These are phyloP conservation scores for Lachnellula arida DNA, from an alignment of 2,329 filamentous ascomycete genomes.

Conservation along the genomic window DNA sequence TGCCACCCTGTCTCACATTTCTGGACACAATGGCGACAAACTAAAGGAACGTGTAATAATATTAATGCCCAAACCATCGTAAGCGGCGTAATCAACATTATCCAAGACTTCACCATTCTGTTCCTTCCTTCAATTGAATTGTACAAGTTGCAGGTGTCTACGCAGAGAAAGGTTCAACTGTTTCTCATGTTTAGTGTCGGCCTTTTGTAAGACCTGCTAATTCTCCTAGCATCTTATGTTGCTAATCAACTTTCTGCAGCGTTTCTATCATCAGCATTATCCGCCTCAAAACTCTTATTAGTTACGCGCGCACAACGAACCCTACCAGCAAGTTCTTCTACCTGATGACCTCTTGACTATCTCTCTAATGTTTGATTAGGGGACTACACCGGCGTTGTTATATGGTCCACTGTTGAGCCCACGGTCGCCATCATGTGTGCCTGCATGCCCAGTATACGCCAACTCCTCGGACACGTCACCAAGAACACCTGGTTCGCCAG, in stretches of 20 bases:
- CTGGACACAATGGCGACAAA: conserved; percentile 47
- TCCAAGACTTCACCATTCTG: conserved; percentile 47
- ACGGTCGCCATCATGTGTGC: conserved; percentile 12
- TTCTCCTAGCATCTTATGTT: no score
- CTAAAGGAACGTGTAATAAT: conserved; percentile 44
- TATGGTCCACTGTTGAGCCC: conserved; percentile 12
- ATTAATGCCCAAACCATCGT: conserved; percentile 46
- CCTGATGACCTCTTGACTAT: no score
- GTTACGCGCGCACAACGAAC: conserved; percentile 13
- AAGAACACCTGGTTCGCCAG: no score
- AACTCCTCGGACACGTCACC: no score
- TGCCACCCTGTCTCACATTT: conserved; percentile 46
- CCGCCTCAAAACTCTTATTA: conserved; percentile 13
- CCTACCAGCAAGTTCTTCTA: no score
- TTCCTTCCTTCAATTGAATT: conserved; percentile 45
- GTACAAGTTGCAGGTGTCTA: conserved; percentile 38
- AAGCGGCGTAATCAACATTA: conserved; percentile 47
- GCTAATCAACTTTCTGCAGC: no score
- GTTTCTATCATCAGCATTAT: conserved; percentile 2
- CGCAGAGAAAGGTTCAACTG: conserved; percentile 44
- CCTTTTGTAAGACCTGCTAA: conserved; percentile 28
- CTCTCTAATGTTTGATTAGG: neutral
- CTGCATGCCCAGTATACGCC: conserved; percentile 6
- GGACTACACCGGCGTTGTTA: conserved; percentile 5
- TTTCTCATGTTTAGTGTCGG: conserved; percentile 48